Percentiles rank a stretch among this genome's conserved stretches.
phyloP scores from a whole-genome alignment of 176 grass and related monocot genomes.

The Hsuehochloa calcarea region DNA sequence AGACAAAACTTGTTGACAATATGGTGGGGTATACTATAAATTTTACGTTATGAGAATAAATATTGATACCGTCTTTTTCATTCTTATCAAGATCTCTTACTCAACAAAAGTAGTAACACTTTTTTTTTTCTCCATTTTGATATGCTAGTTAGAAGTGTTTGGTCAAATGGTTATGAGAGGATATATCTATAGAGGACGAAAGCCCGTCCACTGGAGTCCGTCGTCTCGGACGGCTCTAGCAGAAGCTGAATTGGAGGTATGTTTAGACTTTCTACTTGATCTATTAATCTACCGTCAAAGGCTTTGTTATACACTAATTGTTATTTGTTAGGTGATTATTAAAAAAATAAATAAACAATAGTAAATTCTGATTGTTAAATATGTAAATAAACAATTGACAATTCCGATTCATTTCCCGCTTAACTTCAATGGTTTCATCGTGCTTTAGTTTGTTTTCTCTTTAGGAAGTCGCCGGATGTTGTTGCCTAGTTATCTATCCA shows the following conservation, averaged over 20 bases:
- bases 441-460: background rate
- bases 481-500: background rate
- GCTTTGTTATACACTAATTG: background rate
- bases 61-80: background rate
- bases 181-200: constrained; percentile 94
- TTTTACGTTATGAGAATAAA: constrained; percentile 1
- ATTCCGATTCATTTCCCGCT: background rate
- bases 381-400: background rate
- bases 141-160: constrained; percentile 84
- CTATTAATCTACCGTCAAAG: constrained; percentile 4
- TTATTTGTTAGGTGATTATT: background rate
- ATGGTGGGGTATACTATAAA: background rate
- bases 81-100: constrained; percentile 10
- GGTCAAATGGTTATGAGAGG: constrained; percentile 90
- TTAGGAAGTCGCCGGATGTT: background rate
- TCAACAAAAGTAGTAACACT: constrained; percentile 20
- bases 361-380: constrained; percentile 18
- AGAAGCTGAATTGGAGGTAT: constrained; percentile 97
- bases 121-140: constrained; percentile 29
- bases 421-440: background rate
- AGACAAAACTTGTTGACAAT: background rate
- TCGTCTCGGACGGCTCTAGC: constrained; percentile 92
- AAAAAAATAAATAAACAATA: background rate
- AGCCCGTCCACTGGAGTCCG: constrained; percentile 96
- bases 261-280: constrained; percentile 2